These are phyloP conservation scores for Trichoderma polysporum DNA, from an alignment of 2,329 filamentous ascomycete genomes.

Conservation along the genomic window DNA sequence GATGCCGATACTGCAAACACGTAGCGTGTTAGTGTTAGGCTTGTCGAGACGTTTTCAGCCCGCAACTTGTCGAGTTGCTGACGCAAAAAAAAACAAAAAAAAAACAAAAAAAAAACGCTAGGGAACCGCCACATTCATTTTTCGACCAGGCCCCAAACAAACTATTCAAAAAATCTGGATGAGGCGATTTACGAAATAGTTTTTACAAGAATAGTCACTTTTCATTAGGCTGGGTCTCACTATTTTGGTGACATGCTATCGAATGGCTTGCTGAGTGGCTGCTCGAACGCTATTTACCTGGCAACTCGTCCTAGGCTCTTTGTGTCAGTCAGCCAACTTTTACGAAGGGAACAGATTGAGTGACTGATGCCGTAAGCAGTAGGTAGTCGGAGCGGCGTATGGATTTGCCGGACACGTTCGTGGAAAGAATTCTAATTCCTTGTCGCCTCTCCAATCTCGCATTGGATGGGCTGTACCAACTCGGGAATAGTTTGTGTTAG, in stretches of 20 bases:
- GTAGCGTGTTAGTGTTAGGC: too few species aligned
- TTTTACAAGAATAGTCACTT: too few species aligned
- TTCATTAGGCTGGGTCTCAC: not conserved
- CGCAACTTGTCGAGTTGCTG: too few species aligned
- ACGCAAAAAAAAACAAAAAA: too few species aligned
- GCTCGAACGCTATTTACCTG: not conserved
- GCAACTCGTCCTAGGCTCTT: not conserved
- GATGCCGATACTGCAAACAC: too few species aligned
- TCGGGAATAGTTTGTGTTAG: not conserved
- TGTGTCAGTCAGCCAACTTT: not conserved
- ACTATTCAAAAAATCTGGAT: too few species aligned
- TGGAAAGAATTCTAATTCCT: not conserved
- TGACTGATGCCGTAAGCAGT: conserved; percentile 2
- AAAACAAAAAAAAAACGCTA: too few species aligned
- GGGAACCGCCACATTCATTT: too few species aligned
- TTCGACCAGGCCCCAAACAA: too few species aligned
- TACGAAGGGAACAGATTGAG: not conserved
- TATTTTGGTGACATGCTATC: not conserved
- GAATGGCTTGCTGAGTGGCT: not conserved
- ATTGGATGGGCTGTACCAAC: too few species aligned
- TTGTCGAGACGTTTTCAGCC: too few species aligned
- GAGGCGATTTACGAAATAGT: too few species aligned
- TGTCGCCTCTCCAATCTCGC: not conserved
- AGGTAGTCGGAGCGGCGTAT: not conserved
- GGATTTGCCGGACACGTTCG: not conserved